These are phyloP conservation scores for Chytridium lagenaria DNA, from an alignment of 371 early-diverging fungal genomes.

Conservation along the genomic window DNA sequence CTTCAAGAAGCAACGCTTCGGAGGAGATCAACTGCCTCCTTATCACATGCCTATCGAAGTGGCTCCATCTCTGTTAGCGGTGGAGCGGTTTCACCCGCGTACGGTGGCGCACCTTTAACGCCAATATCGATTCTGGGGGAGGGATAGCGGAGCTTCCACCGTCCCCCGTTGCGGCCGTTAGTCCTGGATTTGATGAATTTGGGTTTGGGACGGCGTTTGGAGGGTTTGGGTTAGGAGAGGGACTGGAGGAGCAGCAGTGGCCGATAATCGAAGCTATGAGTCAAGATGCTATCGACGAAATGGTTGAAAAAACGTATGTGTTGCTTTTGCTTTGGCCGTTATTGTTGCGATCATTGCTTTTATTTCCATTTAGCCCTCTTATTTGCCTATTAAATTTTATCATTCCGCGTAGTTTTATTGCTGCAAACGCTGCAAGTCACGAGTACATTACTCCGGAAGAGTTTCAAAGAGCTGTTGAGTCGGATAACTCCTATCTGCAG, in stretches of 20 bases:
- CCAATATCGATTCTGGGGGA: too few relatives aligned
- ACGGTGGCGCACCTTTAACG: too few relatives aligned
- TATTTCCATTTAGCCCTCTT: conserved; percentile 56
- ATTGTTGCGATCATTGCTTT: neutral
- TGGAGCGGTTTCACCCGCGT: too few relatives aligned
- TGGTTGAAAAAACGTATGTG: conserved; percentile 82
- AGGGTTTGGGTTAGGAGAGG: conserved; percentile 7
- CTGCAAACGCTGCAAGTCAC: conserved; percentile 66
- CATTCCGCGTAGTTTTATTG: conserved; percentile 38
- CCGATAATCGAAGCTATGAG: conserved; percentile 91
- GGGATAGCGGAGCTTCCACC: neutral
- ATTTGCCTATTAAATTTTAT: neutral
- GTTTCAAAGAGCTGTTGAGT: conserved; percentile 73
- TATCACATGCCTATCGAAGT: conserved; percentile 17
- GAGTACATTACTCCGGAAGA: conserved; percentile 78
- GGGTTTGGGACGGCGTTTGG: neutral
- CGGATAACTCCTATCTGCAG: conserved; percentile 57
- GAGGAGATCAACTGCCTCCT: conserved; percentile 16
- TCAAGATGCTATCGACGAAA: conserved; percentile 90
- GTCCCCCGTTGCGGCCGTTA: conserved; percentile 10
- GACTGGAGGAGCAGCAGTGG: conserved; percentile 49
- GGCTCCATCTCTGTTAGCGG: neutral
- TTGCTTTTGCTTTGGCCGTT: neutral
- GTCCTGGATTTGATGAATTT: conserved; percentile 18
- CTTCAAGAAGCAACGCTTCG: conserved; percentile 36